Conservation (phyloP, 257 asterid species). For the Solanum phureja region DNA sequence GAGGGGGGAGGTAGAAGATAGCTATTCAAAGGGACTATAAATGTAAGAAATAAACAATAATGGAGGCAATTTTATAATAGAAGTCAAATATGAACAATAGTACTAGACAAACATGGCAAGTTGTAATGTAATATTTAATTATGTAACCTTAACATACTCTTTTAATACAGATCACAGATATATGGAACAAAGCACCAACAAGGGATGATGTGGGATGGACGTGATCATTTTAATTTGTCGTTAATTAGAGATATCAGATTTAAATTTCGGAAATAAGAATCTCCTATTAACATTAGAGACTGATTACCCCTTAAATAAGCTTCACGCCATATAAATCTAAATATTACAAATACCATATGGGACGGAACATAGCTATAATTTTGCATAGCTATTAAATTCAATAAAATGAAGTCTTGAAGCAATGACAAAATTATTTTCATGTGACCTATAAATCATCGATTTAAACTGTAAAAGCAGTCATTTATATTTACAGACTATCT, state of each 20-base stretch:
- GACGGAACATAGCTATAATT: background rate
- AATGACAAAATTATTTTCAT: too few relatives aligned
- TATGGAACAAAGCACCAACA: background rate
- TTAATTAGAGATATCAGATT: background rate
- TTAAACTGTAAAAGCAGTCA: accelerated
- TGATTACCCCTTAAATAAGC: accelerated
- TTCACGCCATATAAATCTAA: background rate
- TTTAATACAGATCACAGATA: background rate
- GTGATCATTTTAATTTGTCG: background rate
- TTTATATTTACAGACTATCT: background rate
- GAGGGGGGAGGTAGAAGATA: accelerated
- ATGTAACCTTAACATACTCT: background rate
- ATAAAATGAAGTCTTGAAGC: too few relatives aligned
- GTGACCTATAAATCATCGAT: accelerated
- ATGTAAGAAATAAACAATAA: background rate
- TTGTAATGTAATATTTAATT: background rate
- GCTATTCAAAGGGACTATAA: background rate
- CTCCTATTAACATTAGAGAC: accelerated
- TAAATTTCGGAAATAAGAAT: background rate
- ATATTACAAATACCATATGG: background rate
- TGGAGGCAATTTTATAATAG: background rate
- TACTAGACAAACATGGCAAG: background rate
- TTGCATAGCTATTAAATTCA: too few relatives aligned
- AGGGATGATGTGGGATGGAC: background rate
- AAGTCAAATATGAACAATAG: background rate